Conservation (phyloP, 2,329 filamentous ascomycete species). For the Arthrobotrys sinensis region DNA sequence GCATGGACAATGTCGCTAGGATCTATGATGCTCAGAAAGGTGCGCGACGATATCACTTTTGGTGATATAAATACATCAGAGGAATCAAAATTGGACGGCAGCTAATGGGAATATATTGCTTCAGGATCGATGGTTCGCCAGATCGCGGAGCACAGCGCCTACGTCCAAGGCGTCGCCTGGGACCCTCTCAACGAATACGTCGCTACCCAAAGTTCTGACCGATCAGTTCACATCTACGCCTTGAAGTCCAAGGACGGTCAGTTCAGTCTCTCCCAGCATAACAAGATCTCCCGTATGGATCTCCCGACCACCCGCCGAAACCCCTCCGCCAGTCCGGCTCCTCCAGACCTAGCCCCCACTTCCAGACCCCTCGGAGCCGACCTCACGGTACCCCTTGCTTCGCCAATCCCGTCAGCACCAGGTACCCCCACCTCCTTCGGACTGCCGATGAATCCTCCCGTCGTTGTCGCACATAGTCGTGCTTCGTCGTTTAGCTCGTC, state of each 20-base stretch:
- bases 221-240: conserved; percentile 97
- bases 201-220: conserved; percentile 96
- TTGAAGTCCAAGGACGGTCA: conserved; percentile 96
- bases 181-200: conserved; percentile 98
- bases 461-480: conserved; percentile 87
- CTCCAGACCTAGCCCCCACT: conserved; percentile 81
- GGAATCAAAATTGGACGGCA: background rate
- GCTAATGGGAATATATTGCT: background rate
- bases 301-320: conserved; percentile 86
- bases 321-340: conserved; percentile 91
- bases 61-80: background rate
- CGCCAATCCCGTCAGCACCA: conserved; percentile 89
- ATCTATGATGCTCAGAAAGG: conserved; percentile 96
- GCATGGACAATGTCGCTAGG: conserved; percentile 98
- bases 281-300: conserved; percentile 91
- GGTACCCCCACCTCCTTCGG: conserved; percentile 92
- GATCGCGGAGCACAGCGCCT: conserved; percentile 97
- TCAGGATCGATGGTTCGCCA: conserved; percentile 82
- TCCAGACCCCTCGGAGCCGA: conserved; percentile 72
- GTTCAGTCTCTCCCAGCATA: conserved; percentile 83
- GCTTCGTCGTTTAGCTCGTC: conserved; percentile 91
- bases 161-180: conserved; percentile 98
- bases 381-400: conserved; percentile 76
- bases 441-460: conserved; percentile 93
- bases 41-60: conserved; percentile 68